Evolutionary conservation across 208 protist species (phyloP), one percentile per base, ranked within the genome.

Genomic region (Kentomonas sorsogonicus): DNA sequence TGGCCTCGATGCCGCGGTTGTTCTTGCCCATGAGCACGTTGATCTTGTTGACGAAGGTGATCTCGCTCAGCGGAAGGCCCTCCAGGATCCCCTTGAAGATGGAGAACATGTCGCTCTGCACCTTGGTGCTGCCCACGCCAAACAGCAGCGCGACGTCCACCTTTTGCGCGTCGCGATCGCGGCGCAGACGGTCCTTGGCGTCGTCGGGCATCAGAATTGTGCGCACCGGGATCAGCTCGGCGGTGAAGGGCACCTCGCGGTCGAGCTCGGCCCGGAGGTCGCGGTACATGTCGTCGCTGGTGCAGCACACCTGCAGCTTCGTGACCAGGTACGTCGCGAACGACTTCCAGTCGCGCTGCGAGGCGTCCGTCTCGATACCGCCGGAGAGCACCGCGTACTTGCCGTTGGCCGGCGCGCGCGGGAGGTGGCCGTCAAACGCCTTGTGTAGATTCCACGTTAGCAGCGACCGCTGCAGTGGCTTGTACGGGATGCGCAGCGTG

Each of bases 71-170:
- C 0, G 79, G 72, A 6, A 82, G 38, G 46, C 67, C 69, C 2
- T 73, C 66, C 23, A 89, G 45, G 26, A 94, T 73, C n/a, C 63
- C 56, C 25, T 80, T 83, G 51, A 94, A 90, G 43, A 92, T 50
- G n/a, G 74, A 53, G 54, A 92, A 91, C 88, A 94, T 94, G 66
- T 94, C 88, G 26, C 77, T 77, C 59, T 89, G 81, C 26, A 94
- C 75, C 60, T 90, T 84, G 31, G 73, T 67, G 46, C 80, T 94
- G 36, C 79, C 84, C 18, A 94, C 72, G 15, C 73, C 83, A 47
- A 89, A 92, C 1, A 69, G 69, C 34, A 86, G 53, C 36, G 60
- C 22, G 15, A 72, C 74, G 43, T 67, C 75, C 16, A 86, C 74
- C 69, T 91, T 83, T 58, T 86, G 80, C 18, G 76, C 61, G 5